Evolutionary conservation across 2,329 filamentous ascomycete species (phyloP).

Genomic region (Penicillium sp.): DNA sequence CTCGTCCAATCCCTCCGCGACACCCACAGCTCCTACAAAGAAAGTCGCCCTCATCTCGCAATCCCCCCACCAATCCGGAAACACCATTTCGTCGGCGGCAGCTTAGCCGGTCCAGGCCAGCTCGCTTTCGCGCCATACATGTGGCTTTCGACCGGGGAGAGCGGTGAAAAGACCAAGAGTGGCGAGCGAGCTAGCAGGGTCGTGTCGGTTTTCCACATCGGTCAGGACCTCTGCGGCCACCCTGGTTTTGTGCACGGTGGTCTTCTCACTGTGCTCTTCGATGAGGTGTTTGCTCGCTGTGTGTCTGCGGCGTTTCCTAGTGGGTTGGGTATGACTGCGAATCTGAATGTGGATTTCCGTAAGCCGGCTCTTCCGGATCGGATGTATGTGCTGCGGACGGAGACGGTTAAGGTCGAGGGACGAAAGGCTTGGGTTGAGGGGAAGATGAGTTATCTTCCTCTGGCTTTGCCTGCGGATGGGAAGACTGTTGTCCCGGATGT

Average conservation of each 20-base stretch:
- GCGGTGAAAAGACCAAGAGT: background rate
- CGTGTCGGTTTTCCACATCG: slow-evolving; percentile 34
- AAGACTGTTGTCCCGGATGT: slow-evolving; percentile 11
- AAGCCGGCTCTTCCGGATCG: slow-evolving; percentile 33
- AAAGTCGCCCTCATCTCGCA: slow-evolving; percentile 79
- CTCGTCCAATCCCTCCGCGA: slow-evolving; percentile 63
- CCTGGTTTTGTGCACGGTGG: slow-evolving; percentile 38
- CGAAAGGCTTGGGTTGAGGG: slow-evolving; percentile 40
- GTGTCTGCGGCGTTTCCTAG: slow-evolving; percentile 33
- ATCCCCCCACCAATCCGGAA: slow-evolving; percentile 65
- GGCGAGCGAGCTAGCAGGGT: slow-evolving; percentile 15
- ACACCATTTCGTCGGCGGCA: slow-evolving; percentile 77
- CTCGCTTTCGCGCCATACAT: slow-evolving; percentile 71
- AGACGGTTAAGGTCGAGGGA: slow-evolving; percentile 35
- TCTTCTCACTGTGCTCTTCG: slow-evolving; percentile 34
- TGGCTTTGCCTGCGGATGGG: slow-evolving; percentile 12
- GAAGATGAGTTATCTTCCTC: slow-evolving; percentile 25
- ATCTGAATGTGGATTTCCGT: slow-evolving; percentile 37
- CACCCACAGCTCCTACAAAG: slow-evolving; percentile 58
- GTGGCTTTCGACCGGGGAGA: slow-evolving; percentile 23
- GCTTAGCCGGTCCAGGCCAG: slow-evolving; percentile 66
- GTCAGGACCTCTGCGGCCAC: slow-evolving; percentile 34
- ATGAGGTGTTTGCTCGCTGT: slow-evolving; percentile 38
- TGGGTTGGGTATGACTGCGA: slow-evolving; percentile 38
- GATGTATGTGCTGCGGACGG: slow-evolving; percentile 33